A percentile compares a stretch with the other conserved stretches of the same genome.
Conservation (phyloP, 805 yeast species). For the Metschnikowia continentalis region DNA sequence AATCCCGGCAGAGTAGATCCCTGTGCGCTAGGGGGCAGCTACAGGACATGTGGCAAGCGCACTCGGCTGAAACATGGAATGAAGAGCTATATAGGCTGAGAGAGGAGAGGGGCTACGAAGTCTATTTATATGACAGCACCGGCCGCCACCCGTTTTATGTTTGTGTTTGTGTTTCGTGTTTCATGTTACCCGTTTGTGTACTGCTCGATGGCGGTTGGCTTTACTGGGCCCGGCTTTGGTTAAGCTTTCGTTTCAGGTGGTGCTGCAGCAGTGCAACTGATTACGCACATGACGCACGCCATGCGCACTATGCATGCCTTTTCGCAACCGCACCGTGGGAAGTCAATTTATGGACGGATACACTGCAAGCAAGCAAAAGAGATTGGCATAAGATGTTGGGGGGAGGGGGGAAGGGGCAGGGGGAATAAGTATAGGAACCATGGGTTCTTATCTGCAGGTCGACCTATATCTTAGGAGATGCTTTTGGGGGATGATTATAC, state of each 20-base stretch:
- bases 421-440: too few species aligned
- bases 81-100: background rate
- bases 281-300: slow-evolving; percentile 1
- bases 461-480: too few species aligned
- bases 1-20: slow-evolving; percentile 2
- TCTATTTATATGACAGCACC: too few species aligned
- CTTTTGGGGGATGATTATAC: too few species aligned
- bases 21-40: slow-evolving; percentile 4
- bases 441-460: too few species aligned
- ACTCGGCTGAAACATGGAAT: background rate
- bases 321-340: slow-evolving; percentile 3
- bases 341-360: background rate
- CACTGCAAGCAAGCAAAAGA: background rate
- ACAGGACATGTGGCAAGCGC: slow-evolving; percentile 5
- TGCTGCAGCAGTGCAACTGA: background rate
- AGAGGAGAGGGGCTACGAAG: background rate
- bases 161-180: too few species aligned
- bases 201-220: background rate
- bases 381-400: background rate
- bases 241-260: background rate
- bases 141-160: too few species aligned
- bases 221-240: background rate
- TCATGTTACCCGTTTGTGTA: background rate
- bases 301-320: background rate
- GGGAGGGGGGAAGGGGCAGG: too few species aligned